phyloP scores from a whole-genome alignment of 345 rosid genomes.

The Arabis hirsuta region DNA sequence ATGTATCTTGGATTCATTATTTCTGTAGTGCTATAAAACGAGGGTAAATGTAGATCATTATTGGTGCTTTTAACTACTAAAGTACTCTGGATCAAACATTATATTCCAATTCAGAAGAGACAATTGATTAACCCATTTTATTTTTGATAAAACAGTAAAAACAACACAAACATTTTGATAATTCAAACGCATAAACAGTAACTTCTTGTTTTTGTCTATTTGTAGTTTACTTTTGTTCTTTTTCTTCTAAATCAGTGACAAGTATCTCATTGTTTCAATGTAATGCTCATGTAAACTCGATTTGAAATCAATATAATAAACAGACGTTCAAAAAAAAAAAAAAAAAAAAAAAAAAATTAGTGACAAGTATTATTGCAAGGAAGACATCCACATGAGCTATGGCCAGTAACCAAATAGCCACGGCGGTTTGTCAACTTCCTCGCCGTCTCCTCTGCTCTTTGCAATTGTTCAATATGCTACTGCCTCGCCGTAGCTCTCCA shows the following conservation, averaged over 20 bases:
- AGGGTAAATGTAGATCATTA: too few species aligned
- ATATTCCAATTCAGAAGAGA: neutral
- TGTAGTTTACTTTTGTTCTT: slow-evolving; percentile 7
- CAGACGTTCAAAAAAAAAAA: too few species aligned
- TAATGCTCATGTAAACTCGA: too few species aligned
- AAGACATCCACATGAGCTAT: slow-evolving; percentile 73
- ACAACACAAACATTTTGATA: neutral
- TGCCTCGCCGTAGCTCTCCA: slow-evolving; percentile 71
- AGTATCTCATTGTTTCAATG: too few species aligned
- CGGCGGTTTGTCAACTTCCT: slow-evolving; percentile 52
- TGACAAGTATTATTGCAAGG: slow-evolving; percentile 51
- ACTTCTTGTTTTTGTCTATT: slow-evolving; percentile 7
- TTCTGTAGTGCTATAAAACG: too few species aligned
- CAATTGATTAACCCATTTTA: too few species aligned
- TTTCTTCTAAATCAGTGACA: too few species aligned
- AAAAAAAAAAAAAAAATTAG: slow-evolving; percentile 19
- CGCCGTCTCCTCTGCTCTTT: slow-evolving; percentile 52
- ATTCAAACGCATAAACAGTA: neutral
- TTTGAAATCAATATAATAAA: too few species aligned
- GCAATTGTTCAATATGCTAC: slow-evolving; percentile 68
- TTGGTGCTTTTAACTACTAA: too few species aligned
- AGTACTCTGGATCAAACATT: too few species aligned
- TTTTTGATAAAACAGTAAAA: neutral
- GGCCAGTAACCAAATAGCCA: slow-evolving; percentile 46
- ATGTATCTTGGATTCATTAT: too few species aligned